These are phyloP conservation scores for Cardamine occulta DNA, from an alignment of 345 rosid genomes.

Conservation along the genomic window DNA sequence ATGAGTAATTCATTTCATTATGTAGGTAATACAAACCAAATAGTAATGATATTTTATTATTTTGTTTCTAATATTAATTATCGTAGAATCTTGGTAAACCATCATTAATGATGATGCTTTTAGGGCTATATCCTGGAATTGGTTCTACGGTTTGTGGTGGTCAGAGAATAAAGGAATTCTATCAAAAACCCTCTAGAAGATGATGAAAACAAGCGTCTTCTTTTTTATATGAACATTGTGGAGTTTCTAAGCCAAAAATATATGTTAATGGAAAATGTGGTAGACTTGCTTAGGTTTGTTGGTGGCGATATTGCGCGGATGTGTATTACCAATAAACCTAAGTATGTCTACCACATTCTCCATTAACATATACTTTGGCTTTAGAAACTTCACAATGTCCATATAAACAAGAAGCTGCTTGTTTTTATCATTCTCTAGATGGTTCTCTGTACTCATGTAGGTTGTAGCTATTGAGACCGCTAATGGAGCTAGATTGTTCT, in stretches of 20 bases:
- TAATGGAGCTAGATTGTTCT: neutral
- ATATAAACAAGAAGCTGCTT: slow-evolving; percentile 51
- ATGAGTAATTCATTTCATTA: too few species aligned
- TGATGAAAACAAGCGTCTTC: slow-evolving; percentile 55
- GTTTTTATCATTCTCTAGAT: slow-evolving; percentile 55
- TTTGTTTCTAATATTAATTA: too few species aligned
- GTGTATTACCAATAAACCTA: slow-evolving; percentile 37
- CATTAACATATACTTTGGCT: slow-evolving; percentile 45
- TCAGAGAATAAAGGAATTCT: too few species aligned
- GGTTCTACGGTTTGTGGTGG: slow-evolving; percentile 26
- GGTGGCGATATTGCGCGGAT: too few species aligned
- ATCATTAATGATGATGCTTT: too few species aligned
- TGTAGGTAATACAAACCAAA: too few species aligned
- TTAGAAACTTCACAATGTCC: too few species aligned
- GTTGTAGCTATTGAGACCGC: slow-evolving; percentile 45
- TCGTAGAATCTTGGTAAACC: too few species aligned
- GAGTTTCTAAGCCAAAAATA: too few species aligned
- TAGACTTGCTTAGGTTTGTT: slow-evolving; percentile 61
- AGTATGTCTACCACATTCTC: slow-evolving; percentile 82
- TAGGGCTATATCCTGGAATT: too few species aligned
- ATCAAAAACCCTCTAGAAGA: slow-evolving; percentile 52
- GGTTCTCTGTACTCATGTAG: slow-evolving; percentile 46
- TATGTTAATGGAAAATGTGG: slow-evolving; percentile 77
- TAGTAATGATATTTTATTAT: too few species aligned
- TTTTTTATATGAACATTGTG: slow-evolving; percentile 19